A percentile compares a stretch with the other conserved stretches of the same genome.
Conservation (phyloP, 176 grass and related monocot genomes). For the Avena eriantha region DNA sequence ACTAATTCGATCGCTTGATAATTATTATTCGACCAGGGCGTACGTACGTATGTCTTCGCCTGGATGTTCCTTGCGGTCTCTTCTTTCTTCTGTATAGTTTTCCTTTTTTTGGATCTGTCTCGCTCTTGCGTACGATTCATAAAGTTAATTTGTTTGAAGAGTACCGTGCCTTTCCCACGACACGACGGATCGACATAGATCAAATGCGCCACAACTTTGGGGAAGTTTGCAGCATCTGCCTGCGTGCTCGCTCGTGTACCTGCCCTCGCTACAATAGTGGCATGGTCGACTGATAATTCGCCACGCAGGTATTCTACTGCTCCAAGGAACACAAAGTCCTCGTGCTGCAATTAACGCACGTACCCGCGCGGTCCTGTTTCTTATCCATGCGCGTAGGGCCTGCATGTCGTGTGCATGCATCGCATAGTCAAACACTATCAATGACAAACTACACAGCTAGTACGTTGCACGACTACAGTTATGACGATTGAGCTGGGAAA, state of each 20-base stretch:
- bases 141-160: conserved; percentile 38
- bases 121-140: not conserved
- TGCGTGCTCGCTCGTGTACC: not conserved
- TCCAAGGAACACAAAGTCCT: conserved; percentile 12
- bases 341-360: not conserved
- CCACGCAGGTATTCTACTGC: not conserved
- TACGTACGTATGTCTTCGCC: not conserved
- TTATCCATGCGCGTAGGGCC: not conserved
- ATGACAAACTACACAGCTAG: not conserved
- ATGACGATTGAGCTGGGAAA: too few relatives aligned
- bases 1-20: conserved; percentile 6
- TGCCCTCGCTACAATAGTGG: not conserved
- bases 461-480: too few relatives aligned
- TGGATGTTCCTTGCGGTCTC: conserved; percentile 41
- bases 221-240: conserved; percentile 7
- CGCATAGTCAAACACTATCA: not conserved
- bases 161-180: conserved; percentile 14
- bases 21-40: conserved; percentile 21
- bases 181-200: not conserved
- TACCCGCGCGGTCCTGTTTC: not conserved
- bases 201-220: not conserved
- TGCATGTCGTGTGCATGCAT: not conserved
- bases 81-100: conserved; percentile 24
- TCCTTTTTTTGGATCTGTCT: not conserved
- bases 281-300: not conserved